Base-by-base conservation (phyloP, 129 eudicot species). In the Flaveria trinervia region DNA sequence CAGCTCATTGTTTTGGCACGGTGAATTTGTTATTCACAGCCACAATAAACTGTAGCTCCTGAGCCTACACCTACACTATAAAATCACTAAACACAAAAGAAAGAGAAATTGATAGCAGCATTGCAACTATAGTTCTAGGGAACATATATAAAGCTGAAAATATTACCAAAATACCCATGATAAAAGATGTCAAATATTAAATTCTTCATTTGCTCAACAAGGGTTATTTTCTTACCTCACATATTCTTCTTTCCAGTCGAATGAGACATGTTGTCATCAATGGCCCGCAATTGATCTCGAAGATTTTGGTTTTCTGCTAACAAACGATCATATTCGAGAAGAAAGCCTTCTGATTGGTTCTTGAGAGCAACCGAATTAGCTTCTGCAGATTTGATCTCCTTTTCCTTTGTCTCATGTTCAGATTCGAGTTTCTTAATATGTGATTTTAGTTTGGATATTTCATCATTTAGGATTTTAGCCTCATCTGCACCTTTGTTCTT, bases 321-420 rank as follows among this genome's bases (percentile, higher is more conserved):
- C 80, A 70, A 39, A 0, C 90, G 90, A 23, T 85, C 90, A 41
- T 88, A 86, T 71, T 90, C 89, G 23, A 79, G 72, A 71, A 86
- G 93, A 28, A 90, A 80, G 3, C 91, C 89, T 76, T 88, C 96
- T 11, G 93, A 88, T 68, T 91, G 97, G 68, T 84, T 83, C 52
- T 84, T 88, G 7, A 91, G 84, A 11, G 97, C 89, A 69, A 78
- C 83, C 2, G 86, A 75, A 77, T 82, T 88, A 26, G 90, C 84
- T 83, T 86, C 83, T 14, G 92, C 94, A 18, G 88, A 74, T 76
- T 91, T 86, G 26, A 73, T 83, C 74, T 88, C 97, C 70, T 88
- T 78, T 26, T 62, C 84, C 77, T 83, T 91, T n/a, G 85, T 30
- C 36, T 62, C 80, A 10, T 69, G 70, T 69, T 91, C 87, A 0